Evolutionary conservation across 2,329 filamentous ascomycete species (phyloP).

Genomic region (Trichoderma brevicompactum): DNA sequence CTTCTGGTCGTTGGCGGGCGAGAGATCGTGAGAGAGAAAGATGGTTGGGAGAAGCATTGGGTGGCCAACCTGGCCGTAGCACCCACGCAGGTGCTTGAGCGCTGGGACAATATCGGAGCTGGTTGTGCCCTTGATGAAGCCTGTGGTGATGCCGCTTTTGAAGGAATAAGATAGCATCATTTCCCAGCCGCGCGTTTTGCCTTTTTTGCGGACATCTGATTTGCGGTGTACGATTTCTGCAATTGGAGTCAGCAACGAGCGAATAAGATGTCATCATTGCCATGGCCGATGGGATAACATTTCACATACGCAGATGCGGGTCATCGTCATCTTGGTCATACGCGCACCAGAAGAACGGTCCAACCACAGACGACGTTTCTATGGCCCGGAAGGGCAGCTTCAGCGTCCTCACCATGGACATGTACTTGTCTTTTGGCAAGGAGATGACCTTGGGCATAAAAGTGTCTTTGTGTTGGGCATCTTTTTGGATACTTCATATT

Average conservation of each 20-base stretch:
- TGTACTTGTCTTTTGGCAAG: slow-evolving; percentile 54
- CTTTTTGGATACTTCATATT: slow-evolving; percentile 58
- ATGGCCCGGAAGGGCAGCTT: slow-evolving; percentile 61
- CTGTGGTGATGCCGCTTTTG: slow-evolving; percentile 59
- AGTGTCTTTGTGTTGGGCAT: slow-evolving; percentile 61
- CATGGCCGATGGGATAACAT: background rate
- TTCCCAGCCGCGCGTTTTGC: slow-evolving; percentile 66
- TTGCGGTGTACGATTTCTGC: slow-evolving; percentile 66
- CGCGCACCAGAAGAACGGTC: slow-evolving; percentile 66
- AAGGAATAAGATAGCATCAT: slow-evolving; percentile 64
- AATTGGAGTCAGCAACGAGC: background rate
- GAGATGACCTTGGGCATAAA: slow-evolving; percentile 61
- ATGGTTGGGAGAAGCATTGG: slow-evolving; percentile 63
- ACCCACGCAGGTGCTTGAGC: slow-evolving; percentile 56
- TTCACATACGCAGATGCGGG: slow-evolving; percentile 58
- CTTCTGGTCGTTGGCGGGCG: slow-evolving; percentile 60
- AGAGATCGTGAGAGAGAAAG: slow-evolving; percentile 62
- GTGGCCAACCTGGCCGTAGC: slow-evolving; percentile 56
- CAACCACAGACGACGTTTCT: slow-evolving; percentile 62
- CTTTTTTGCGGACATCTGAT: slow-evolving; percentile 68
- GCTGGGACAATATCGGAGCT: slow-evolving; percentile 57
- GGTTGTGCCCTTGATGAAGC: slow-evolving; percentile 64
- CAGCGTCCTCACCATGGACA: slow-evolving; percentile 59
- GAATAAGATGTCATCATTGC: background rate
- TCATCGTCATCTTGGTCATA: slow-evolving; percentile 61